Percentiles rank a stretch among this genome's conserved stretches.
Conservation (phyloP, 495 filamentous ascomycete genomes). For the Penicillium paradoxum region DNA sequence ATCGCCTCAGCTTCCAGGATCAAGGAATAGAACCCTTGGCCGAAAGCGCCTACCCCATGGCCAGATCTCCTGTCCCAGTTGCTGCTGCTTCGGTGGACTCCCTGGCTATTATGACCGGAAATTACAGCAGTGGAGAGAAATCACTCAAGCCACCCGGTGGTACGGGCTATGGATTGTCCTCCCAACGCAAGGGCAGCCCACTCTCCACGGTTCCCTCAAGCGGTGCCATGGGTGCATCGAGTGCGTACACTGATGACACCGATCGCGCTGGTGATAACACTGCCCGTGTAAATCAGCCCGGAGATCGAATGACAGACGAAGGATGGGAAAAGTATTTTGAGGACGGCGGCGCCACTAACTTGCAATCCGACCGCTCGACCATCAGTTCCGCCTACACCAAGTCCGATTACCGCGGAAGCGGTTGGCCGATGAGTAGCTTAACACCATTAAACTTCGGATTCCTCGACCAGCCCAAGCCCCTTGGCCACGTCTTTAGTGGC, state of each 20-base stretch:
- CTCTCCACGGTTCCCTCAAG: slow-evolving; percentile 36
- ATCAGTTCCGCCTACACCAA: slow-evolving; percentile 27
- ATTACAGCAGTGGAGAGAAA: slow-evolving; percentile 32
- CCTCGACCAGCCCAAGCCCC: slow-evolving; percentile 37
- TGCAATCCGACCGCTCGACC: slow-evolving; percentile 28
- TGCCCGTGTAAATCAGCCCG: slow-evolving; percentile 18
- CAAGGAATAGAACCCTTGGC: slow-evolving; percentile 51
- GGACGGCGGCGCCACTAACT: slow-evolving; percentile 44
- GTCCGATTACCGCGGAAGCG: slow-evolving; percentile 35
- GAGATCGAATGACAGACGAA: slow-evolving; percentile 49
- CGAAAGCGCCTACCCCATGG: slow-evolving; percentile 42
- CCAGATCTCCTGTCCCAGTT: slow-evolving; percentile 34
- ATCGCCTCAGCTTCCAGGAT: slow-evolving; percentile 61
- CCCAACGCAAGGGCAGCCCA: slow-evolving; percentile 23
- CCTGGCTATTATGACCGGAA: slow-evolving; percentile 42
- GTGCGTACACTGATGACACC: slow-evolving; percentile 19
- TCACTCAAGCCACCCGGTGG: slow-evolving; percentile 25
- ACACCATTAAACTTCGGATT: slow-evolving; percentile 34
- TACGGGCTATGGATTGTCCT: slow-evolving; percentile 19
- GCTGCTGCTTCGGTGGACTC: slow-evolving; percentile 46
- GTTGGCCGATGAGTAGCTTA: slow-evolving; percentile 36
- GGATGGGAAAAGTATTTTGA: slow-evolving; percentile 61
- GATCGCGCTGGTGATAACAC: slow-evolving; percentile 18
- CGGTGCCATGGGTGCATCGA: slow-evolving; percentile 19
- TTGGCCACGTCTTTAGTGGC: slow-evolving; percentile 54